Percentiles rank a stretch among this genome's conserved stretches.
These are phyloP conservation scores for Murraya koenigii DNA, from an alignment of 345 rosid genomes.

Conservation along the genomic window DNA sequence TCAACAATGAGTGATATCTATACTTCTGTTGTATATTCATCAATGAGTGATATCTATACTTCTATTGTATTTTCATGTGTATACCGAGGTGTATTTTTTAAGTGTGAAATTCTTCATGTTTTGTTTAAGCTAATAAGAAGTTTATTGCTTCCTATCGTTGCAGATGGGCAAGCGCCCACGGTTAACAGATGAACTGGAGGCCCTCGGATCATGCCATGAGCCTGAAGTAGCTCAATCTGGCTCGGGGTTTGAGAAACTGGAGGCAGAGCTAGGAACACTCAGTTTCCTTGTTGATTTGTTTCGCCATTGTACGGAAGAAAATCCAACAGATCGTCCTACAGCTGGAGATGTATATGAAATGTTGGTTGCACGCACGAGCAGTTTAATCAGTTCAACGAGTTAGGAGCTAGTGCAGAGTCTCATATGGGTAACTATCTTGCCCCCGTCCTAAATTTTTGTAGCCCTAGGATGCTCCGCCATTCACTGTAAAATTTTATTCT, in stretches of 20 bases:
- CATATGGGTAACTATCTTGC: constrained; percentile 5
- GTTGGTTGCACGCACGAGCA: constrained; percentile 32
- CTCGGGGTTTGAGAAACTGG: constrained; percentile 33
- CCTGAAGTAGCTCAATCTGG: constrained; percentile 25
- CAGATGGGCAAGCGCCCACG: constrained; percentile 80
- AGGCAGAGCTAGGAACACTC: constrained; percentile 44
- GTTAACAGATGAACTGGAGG: constrained; percentile 59
- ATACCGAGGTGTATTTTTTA: background rate
- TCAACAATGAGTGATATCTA: background rate
- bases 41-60: background rate
- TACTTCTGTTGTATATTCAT: background rate
- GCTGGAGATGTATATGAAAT: constrained; percentile 56
- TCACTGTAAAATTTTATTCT: constrained; percentile 7
- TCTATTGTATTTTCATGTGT: background rate
- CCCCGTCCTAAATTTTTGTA: constrained; percentile 24
- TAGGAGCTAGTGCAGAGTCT: constrained; percentile 11
- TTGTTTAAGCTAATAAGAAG: background rate
- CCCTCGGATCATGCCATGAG: constrained; percentile 34
- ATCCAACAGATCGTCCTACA: constrained; percentile 64
- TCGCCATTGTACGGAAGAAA: constrained; percentile 59
- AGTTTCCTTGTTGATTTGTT: constrained; percentile 70
- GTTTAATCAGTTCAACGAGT: constrained; percentile 18
- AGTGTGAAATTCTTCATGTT: background rate
- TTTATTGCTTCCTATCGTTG: constrained; percentile 8
- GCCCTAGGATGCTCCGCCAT: constrained; percentile 19